phyloP scores from a whole-genome alignment of 75 land plant genomes.

The Selaginella tamariscina region DNA sequence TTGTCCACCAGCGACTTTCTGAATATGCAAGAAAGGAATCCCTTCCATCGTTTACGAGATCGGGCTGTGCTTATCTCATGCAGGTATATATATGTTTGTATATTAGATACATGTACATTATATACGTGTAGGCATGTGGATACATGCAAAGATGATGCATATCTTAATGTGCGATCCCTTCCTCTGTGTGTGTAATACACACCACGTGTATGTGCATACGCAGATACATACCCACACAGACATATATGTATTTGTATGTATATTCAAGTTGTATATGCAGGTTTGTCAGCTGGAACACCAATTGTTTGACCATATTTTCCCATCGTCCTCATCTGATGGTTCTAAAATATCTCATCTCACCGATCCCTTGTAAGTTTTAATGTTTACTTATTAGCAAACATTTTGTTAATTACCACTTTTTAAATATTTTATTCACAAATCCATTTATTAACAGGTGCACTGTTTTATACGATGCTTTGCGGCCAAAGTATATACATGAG shows the following conservation, averaged over 20 bases:
- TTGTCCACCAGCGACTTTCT: constrained; percentile 79
- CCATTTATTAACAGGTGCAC: constrained; percentile 53
- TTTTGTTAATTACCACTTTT: no score
- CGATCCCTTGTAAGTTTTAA: constrained; percentile 70
- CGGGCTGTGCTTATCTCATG: constrained; percentile 94
- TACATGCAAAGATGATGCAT: neutral
- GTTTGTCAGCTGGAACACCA: constrained; percentile 97
- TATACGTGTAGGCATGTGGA: no score
- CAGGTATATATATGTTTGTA: constrained; percentile 47
- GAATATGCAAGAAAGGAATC: constrained; percentile 82
- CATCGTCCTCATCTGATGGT: constrained; percentile 76
- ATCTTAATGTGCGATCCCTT: no score
- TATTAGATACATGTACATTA: neutral
- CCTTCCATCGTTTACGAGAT: constrained; percentile 78
- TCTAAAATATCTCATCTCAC: constrained; percentile 61
- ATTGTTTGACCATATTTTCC: constrained; percentile 92
- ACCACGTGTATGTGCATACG: no score
- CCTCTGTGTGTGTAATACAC: no score
- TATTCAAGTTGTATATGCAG: no score
- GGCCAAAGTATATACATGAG: constrained; percentile 89
- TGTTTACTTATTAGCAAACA: neutral
- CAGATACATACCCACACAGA: no score
- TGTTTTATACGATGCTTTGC: constrained; percentile 77
- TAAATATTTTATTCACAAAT: no score
- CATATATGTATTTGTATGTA: no score